These are phyloP conservation scores for Haematococcus sp. DNA, from an alignment of 139 green algal genomes.

Conservation along the genomic window DNA sequence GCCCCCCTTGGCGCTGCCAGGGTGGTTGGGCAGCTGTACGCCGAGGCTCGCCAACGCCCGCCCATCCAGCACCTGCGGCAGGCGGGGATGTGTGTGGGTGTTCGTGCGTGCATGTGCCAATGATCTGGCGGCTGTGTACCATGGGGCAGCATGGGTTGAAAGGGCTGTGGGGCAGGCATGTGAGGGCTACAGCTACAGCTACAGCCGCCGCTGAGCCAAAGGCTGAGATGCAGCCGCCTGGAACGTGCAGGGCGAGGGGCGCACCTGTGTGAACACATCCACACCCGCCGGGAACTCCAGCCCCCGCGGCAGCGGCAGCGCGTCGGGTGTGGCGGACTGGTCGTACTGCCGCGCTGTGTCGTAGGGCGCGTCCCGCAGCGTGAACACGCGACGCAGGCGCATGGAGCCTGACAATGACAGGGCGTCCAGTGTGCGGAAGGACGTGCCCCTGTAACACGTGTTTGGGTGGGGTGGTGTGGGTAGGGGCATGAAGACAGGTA, in stretches of 20 bases:
- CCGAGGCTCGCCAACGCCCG: background rate
- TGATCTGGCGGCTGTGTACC: background rate
- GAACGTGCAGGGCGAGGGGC: too few relatives aligned
- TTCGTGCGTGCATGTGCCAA: background rate
- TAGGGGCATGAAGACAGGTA: too few relatives aligned
- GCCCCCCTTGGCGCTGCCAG: too few relatives aligned
- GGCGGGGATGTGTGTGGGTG: background rate
- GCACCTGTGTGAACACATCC: slow-evolving; percentile 17
- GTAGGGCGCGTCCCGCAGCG: slow-evolving; percentile 22
- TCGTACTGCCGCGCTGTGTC: background rate
- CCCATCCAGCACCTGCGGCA: background rate
- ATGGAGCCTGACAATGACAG: slow-evolving; percentile 21
- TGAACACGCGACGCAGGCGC: slow-evolving; percentile 26
- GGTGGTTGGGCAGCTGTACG: background rate
- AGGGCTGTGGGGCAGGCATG: background rate
- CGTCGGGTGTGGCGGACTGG: background rate
- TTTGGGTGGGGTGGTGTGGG: too few relatives aligned
- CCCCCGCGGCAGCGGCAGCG: slow-evolving; percentile 3
- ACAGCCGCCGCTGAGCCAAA: too few relatives aligned
- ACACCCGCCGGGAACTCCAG: slow-evolving; percentile 29
- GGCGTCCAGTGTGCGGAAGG: slow-evolving; percentile 18
- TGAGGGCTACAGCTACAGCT: too few relatives aligned
- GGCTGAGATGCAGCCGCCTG: too few relatives aligned
- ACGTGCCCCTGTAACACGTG: background rate
- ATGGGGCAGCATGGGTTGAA: background rate